Percentiles rank a stretch among this genome's conserved stretches.
Conservation (phyloP, 805 yeast species). For the Candida qinlingensis region DNA sequence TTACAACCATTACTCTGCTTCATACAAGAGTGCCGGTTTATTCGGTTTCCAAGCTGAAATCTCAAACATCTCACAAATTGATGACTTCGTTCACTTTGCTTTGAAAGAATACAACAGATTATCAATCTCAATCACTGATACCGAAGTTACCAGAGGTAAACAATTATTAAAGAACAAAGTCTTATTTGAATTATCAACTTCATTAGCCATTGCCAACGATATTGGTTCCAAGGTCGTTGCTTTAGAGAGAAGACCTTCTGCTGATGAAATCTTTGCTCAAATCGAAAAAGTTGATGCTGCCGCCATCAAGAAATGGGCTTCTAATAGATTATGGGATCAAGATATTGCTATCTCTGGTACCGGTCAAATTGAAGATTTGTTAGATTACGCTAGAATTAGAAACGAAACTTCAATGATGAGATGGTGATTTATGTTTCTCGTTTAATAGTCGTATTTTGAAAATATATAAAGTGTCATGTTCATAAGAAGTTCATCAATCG, state of each 20-base stretch:
- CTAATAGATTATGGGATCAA: conserved; percentile 72
- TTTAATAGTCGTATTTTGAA: neutral
- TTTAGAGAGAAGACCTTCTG: conserved; percentile 56
- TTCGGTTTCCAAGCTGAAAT: conserved; percentile 77
- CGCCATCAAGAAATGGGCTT: conserved; percentile 70
- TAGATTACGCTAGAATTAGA: conserved; percentile 83
- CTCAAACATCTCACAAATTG: conserved; percentile 53
- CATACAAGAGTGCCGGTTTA: conserved; percentile 74
- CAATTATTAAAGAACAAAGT: conserved; percentile 61
- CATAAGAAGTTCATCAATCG: neutral
- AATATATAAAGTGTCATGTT: conserved; percentile 2
- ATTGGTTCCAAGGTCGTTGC: conserved; percentile 57
- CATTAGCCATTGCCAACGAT: conserved; percentile 47
- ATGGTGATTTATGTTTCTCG: conserved; percentile 40
- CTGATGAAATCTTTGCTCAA: conserved; percentile 51
- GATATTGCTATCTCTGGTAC: conserved; percentile 80
- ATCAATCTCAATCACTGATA: conserved; percentile 65
- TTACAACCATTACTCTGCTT: conserved; percentile 64
- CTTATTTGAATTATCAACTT: conserved; percentile 43
- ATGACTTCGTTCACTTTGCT: conserved; percentile 76
- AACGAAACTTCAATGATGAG: conserved; percentile 87
- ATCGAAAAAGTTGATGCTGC: conserved; percentile 59
- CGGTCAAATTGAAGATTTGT: conserved; percentile 80
- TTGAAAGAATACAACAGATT: conserved; percentile 87
- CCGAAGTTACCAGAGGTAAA: conserved; percentile 77